Evolutionary conservation across 345 rosid genomes (phyloP), one percentile per base, ranked within the genome.

Genomic region (Camelina sativa): DNA sequence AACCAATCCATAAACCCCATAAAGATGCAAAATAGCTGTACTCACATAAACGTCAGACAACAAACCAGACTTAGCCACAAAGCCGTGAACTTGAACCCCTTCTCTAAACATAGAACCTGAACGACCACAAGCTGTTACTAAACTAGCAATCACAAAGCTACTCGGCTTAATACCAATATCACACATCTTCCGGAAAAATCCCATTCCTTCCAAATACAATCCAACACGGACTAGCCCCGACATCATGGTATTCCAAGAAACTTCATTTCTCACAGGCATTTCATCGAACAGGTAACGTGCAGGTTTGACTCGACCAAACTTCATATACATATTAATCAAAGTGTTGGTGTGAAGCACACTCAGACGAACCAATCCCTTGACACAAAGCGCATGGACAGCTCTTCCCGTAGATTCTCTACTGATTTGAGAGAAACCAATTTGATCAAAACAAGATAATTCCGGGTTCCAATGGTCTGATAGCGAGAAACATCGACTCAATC

Each of bases 171-270:
- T 75, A 23, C 89, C 86, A 37, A 48, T 65, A 71, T 32, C 70
- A 76, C 54, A 74, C 89, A 85, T 84, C 47, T 77, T 81, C 64
- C 62, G 30, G 15, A 91, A 86, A 54, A 88, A 86, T 2, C 20
- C 41, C 54, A 88, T 47, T 2, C 86, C 84, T 37, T 88, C 83
- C 19, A 72, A 11, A 73, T 85, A 86, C 50, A 70, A 60, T 12
- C 90, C 84, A 43, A 74, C 81, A 12, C 85, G 86, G 56, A 89
- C 92, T 73, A 85, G 59, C 8, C 92, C 94, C 9, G 96, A 87
- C 81, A 89, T 80, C 88, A 88, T 74, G 32, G 87, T 90, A 80
- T 91, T 93, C 97, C 98, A 93, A 48, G 98, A 87, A 74, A 88
- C 83, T 55, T 83, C 87, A 43, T 86, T 89, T 80, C 84, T 88